Base-by-base conservation (phyloP, 225 moss, liverwort and hornwort species). In the Bryoerythrophyllum caledonicum region DNA sequence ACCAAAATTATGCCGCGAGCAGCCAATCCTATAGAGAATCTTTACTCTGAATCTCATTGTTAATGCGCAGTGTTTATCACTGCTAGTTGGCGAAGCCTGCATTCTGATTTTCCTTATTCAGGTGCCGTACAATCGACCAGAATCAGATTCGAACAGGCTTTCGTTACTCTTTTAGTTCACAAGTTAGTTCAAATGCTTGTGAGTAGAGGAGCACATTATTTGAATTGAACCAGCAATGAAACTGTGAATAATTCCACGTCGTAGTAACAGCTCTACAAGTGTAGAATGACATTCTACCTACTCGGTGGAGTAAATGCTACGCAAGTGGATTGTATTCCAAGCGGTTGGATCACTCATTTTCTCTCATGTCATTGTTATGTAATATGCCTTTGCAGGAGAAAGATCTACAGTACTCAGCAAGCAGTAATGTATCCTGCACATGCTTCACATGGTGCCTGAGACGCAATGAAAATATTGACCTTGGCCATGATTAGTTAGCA, bases 341-440 rank as follows among this genome's bases (percentile, higher is more conserved):
- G 28, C 9, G 27, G 59, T 6, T 28, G 40, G 26, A 15, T 53
- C 26, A n/a, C 38, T 65, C 25, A 6, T 54, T 75, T 59, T 27
- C 51, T 16, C 12, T 4, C 49, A 72, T 48, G 48, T 35, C 21
- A 19, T 12, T 75, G 17, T 63, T 49, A 16, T 70, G 44, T 64
- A 35, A 58, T 48, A 28, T 64, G 58, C 23, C 21, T 57, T 74
- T 40, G 63, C 64, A 70, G 38, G 58, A 20, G n/a, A 20, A 38
- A 80, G 57, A 58, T 64, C 38, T 58, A 19, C 58, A 70, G 53
- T 44, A 65, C 58, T 5, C 74, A 2, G 65, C 51, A 19, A 70
- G 64, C 70, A 49, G 19, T 57, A 32, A 38, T 35, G 14, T 51
- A 70, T 70, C 71, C 49, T 8, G 26, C 35, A 64, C 16, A 27